phyloP scores from a whole-genome alignment of 345 rosid genomes.

The Sisymbrium altissimum region DNA sequence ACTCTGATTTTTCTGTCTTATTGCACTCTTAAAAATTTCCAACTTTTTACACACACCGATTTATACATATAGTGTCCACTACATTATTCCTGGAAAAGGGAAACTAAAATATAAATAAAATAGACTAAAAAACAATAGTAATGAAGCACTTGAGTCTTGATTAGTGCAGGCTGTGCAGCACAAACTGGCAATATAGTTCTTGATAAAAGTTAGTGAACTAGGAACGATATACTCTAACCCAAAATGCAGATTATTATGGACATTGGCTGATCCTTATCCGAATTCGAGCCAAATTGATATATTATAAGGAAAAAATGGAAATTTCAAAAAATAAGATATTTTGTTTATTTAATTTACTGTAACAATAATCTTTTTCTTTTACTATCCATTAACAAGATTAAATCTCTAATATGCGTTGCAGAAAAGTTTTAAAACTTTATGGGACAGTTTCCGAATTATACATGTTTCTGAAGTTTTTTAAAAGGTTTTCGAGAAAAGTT shows the following conservation, averaged over 20 bases:
- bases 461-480: too few relatives aligned
- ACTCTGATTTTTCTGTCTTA: conserved; percentile 25
- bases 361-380: too few relatives aligned
- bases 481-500: too few relatives aligned
- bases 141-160: neutral
- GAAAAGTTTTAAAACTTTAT: too few relatives aligned
- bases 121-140: neutral
- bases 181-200: neutral
- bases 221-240: neutral
- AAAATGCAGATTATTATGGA: neutral
- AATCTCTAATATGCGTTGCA: too few relatives aligned
- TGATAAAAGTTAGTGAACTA: neutral
- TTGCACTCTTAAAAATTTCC: neutral
- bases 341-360: too few relatives aligned
- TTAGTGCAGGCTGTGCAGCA: neutral
- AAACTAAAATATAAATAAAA: neutral
- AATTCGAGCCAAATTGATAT: neutral
- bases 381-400: too few relatives aligned
- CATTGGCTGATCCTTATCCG: neutral
- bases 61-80: neutral
- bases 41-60: neutral
- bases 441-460: neutral
- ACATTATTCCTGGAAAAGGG: neutral
- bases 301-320: too few relatives aligned
- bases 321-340: too few relatives aligned